Base-by-base conservation (phyloP, 176 grass and related monocot species). In the Oryza coarctata region DNA sequence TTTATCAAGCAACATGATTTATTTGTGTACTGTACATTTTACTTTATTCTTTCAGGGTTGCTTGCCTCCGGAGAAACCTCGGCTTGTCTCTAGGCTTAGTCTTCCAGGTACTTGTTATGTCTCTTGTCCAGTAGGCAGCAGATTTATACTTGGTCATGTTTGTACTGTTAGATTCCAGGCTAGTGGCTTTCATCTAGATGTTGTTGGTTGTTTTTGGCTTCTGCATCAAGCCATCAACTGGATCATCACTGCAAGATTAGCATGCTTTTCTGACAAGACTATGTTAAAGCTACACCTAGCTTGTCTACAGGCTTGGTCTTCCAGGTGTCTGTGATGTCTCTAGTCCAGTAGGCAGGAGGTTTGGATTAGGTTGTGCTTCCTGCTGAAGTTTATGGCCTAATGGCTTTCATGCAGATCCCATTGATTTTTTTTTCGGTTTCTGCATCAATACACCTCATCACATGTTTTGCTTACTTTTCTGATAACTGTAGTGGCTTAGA, bases 271-370 rank as follows among this genome's bases (percentile, higher is more conserved):
- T n/a, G 20, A 80, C 81, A 65, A 52, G 63, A 17, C 20, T 4
- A n/a, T 31, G 52, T 23, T 3, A 58, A 58, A 58, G 52, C 2
- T 23, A 58, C 7, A 23, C 7, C 52, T 50, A 50, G 7, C 61
- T 93, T 31, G 84, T 94, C 25, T 94, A 88, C 86, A 94, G 90
- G 79, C 90, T 98, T 86, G 81, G 91, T 81, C 92, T 98, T 83
- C 92, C 92, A 93, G 95, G 95, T 98, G 80, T 22, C 28, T 76
- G 65, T 86, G 52, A 50, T 26, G 30, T 77, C 81, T 78, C 13
- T 12, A 57, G 22, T 66, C 43, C 32, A 63, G 22, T 64, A 64
- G 22, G 52, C 52, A 58, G 52, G 52, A 10, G 1, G 31, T 50
- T 72, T 63, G 55, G 23, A 28, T 78, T 74, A 68, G 31, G 12